Evolutionary conservation across 2,329 filamentous ascomycete species (phyloP).

Genomic region (Ophiostoma pallidulum): DNA sequence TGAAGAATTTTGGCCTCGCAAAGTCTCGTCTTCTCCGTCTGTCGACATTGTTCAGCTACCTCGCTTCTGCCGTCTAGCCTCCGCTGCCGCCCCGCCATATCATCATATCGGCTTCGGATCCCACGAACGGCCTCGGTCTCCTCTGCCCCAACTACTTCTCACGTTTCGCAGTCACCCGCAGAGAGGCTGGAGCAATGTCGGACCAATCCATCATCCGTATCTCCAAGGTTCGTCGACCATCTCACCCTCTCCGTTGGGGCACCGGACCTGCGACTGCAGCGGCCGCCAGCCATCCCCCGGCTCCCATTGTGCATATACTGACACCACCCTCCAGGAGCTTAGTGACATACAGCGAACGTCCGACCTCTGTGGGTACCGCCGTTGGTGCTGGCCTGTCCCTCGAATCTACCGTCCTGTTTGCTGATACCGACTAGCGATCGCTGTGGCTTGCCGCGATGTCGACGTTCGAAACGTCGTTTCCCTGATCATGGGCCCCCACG

Average conservation of each 20-base stretch:
- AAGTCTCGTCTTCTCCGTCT: too few relatives aligned
- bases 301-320: too few relatives aligned
- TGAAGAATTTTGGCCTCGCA: too few relatives aligned
- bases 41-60: too few relatives aligned
- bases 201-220: constrained; percentile 86
- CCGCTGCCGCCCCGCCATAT: too few relatives aligned
- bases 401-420: not conserved
- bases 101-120: too few relatives aligned
- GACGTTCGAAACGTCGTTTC: constrained; percentile 84
- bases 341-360: constrained; percentile 72
- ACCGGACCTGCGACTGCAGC: too few relatives aligned
- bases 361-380: constrained; percentile 61
- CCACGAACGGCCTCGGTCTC: too few relatives aligned
- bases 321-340: constrained; percentile 57
- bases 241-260: too few relatives aligned
- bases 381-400: constrained; percentile 15
- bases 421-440: constrained; percentile 51
- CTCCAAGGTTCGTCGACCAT: constrained; percentile 56
- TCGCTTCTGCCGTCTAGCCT: too few relatives aligned
- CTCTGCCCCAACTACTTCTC: too few relatives aligned
- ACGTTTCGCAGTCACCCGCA: constrained; percentile 1
- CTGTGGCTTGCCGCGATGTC: constrained; percentile 75
- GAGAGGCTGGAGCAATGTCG: constrained; percentile 43
- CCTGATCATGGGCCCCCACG: constrained; percentile 83
- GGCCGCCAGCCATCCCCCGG: too few relatives aligned